These are phyloP conservation scores for Plasmodium gallinaceum DNA, from an alignment of 169 alveolate species.

Conservation along the genomic window DNA sequence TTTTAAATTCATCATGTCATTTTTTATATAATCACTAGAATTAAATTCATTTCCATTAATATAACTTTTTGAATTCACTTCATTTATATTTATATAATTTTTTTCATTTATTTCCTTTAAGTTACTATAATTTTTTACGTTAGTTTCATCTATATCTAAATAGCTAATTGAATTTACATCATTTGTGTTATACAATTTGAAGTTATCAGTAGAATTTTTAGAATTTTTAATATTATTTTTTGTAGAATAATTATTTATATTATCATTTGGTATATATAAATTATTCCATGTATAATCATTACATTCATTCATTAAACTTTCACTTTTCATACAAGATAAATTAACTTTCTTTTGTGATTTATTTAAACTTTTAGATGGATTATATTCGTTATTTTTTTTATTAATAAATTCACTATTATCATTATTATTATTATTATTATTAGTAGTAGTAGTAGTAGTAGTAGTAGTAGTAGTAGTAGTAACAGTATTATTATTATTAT, in stretches of 20 bases:
- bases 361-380: background rate
- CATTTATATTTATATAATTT: too few relatives aligned
- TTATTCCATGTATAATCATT: constrained; percentile 2
- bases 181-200: background rate
- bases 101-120: constrained; percentile 1
- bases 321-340: constrained; percentile 3
- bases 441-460: background rate
- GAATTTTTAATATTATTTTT: background rate
- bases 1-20: background rate
- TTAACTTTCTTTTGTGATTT: background rate
- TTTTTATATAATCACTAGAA: constrained; percentile 12
- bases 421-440: background rate
- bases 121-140: constrained; percentile 13
- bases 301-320: constrained; percentile 2
- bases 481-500: background rate
- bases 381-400: constrained; percentile 13
- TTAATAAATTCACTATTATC: background rate
- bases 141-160: constrained; percentile 3
- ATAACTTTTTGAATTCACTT: background rate
- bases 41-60: background rate
- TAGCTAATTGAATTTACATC: constrained; percentile 4
- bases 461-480: background rate
- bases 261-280: constrained; percentile 16
- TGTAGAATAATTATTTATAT: constrained; percentile 2
- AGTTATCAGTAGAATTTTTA: constrained; percentile 2